Percentiles rank a stretch among this genome's conserved stretches.
Evolutionary conservation across 1,284 basidiomycete genomes (phyloP).

Genomic region (Ustilago nuda): DNA sequence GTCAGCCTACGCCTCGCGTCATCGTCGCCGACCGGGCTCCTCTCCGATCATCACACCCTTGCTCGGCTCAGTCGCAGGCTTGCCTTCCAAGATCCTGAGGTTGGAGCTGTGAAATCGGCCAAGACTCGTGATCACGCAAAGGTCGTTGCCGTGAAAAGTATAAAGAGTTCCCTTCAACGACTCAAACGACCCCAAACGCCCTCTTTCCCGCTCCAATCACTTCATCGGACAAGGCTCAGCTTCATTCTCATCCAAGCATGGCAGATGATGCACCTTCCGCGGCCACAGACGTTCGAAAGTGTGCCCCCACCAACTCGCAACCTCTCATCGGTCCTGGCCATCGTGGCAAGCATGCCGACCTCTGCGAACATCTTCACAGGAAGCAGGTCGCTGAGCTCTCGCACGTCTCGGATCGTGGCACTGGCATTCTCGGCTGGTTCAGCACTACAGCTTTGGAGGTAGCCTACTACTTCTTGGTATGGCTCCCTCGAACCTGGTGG

Average conservation of each 20-base stretch:
- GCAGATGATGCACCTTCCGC: constrained; percentile 16
- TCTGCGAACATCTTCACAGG: constrained; percentile 30
- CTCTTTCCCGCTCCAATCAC: neutral
- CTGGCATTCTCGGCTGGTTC: constrained; percentile 30
- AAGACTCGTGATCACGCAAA: neutral
- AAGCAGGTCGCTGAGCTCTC: constrained; percentile 30
- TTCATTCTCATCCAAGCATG: neutral
- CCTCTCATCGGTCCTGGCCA: constrained; percentile 20
- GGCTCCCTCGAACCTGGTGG: constrained; percentile 43
- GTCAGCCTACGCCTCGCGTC: constrained; percentile 1
- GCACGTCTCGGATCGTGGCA: constrained; percentile 20
- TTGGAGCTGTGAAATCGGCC: neutral
- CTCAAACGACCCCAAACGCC: neutral
- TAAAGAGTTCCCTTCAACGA: neutral
- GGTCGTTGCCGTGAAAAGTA: neutral
- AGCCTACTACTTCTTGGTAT: constrained; percentile 25
- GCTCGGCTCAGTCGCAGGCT: neutral
- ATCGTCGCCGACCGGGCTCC: neutral
- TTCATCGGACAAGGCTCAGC: neutral
- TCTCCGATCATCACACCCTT: neutral
- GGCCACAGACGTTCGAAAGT: constrained; percentile 28
- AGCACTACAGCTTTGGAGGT: constrained; percentile 18
- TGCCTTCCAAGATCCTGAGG: neutral
- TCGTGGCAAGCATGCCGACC: constrained; percentile 27
- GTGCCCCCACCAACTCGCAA: constrained; percentile 14